Conservation (phyloP, 352 stramenopile species). For the Detonula confervacea region DNA sequence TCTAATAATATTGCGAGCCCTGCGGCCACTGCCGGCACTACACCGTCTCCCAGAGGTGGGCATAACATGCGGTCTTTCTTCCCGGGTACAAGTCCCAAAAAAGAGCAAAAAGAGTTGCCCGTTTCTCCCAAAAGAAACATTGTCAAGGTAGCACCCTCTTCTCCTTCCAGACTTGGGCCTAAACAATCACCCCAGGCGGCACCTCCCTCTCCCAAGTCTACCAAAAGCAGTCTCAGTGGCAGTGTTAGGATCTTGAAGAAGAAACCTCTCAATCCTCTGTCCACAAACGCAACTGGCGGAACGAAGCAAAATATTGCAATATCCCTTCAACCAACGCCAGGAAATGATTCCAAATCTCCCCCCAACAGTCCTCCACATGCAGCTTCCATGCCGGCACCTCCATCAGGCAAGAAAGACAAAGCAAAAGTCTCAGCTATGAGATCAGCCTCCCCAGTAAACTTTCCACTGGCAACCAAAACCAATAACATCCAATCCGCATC, state of each 20-base stretch:
- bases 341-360: background rate
- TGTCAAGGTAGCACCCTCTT: too few relatives aligned
- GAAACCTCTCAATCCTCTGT: background rate
- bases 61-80: too few relatives aligned
- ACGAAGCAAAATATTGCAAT: background rate
- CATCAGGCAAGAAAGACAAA: slow-evolving; percentile 6
- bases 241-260: background rate
- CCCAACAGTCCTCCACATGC: background rate
- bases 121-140: too few relatives aligned
- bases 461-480: background rate
- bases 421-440: background rate
- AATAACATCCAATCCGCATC: background rate
- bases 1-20: background rate
- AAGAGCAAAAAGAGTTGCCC: too few relatives aligned
- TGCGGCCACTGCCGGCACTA: too few relatives aligned
- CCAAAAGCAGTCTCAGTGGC: background rate
- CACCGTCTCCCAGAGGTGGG: too few relatives aligned
- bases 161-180: too few relatives aligned
- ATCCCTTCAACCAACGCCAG: background rate
- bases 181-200: background rate
- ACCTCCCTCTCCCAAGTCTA: background rate
- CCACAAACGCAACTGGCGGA: background rate
- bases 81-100: too few relatives aligned
- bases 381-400: background rate
- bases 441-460: background rate